Evolutionary conservation across 331 rosid species (phyloP), one percentile per base, ranked within the genome.

Genomic region (Spiraea crenata): DNA sequence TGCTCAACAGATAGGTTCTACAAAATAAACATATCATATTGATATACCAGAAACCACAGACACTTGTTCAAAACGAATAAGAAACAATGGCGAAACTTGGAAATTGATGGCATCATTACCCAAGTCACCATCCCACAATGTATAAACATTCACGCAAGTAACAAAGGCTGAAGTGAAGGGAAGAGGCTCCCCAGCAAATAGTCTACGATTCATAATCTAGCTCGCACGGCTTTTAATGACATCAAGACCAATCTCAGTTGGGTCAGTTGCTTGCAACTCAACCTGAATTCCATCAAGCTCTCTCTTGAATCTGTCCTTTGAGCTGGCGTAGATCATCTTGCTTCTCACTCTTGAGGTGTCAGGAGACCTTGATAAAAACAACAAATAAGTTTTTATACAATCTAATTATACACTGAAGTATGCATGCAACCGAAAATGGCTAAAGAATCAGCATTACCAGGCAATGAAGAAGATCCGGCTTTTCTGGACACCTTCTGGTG

Each of bases 381-480:
- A 50, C 69, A 80, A 57, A 54, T 55, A 17, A 65, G 63, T 71
- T 17, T 61, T 42, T 6, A 67, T 0, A 45, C 9, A 15, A 6
- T 40, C 62, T 47, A 8, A 61, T 42, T 48, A 63, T 14, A 59
- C 9, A 9, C n/a, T 46, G 35, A 0, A 17, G 67, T 3, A 77
- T 7, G 12, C 56, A 49, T 39, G 65, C 9, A 25, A 41, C 5
- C 0, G 0, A 56, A 34, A 65, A 2, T 34, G 19, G n/a, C 35
- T 20, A 31, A 34, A 47, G 45, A 57, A 41, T 4, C 5, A 5
- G 54, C n/a, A 65, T 71, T 88, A 88, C 96, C 95, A 90, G 1
- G 89, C 96, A 67, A 90, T 80, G 83, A 90, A 90, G 84, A 90
- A 86, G 51, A 90, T 90, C 72, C 87, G 77, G 86, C 96, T 90